Evolutionary conservation across 2,329 filamentous ascomycete genomes (phyloP).

Genomic region (Fusarium clavum): DNA sequence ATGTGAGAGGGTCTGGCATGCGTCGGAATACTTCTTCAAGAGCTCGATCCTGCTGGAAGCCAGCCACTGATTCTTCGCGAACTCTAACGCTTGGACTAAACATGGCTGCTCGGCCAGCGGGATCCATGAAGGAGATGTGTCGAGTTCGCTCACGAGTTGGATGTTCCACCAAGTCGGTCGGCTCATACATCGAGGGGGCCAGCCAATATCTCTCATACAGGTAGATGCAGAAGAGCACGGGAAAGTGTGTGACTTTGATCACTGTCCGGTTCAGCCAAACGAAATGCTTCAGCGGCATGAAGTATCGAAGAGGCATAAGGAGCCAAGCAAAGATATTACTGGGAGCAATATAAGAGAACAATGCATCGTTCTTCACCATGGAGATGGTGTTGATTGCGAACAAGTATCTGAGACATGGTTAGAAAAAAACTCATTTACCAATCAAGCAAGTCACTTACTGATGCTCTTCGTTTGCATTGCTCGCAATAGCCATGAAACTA

Average conservation of each 20-base stretch:
- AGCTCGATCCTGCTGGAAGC: constrained; percentile 88
- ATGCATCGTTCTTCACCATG: constrained; percentile 97
- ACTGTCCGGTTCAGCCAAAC: constrained; percentile 88
- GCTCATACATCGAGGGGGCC: constrained; percentile 80
- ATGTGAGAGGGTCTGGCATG: constrained; percentile 72
- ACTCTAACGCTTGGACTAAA: constrained; percentile 80
- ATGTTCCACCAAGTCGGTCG: constrained; percentile 86
- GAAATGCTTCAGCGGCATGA: constrained; percentile 83
- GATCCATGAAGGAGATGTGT: constrained; percentile 68
- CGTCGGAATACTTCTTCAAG: constrained; percentile 90
- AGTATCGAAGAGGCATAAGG: constrained; percentile 82
- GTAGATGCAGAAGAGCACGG: constrained; percentile 87
- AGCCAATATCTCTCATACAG: constrained; percentile 86
- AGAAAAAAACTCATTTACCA: background rate
- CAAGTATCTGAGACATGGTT: constrained; percentile 68
- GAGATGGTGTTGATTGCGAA: constrained; percentile 98
- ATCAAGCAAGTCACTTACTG: constrained; percentile 58
- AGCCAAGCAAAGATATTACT: constrained; percentile 93
- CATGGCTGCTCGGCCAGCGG: constrained; percentile 66
- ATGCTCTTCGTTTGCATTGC: constrained; percentile 93
- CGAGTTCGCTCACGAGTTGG: constrained; percentile 63
- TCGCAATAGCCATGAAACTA: constrained; percentile 94
- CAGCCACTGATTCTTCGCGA: constrained; percentile 87
- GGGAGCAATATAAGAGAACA: constrained; percentile 94
- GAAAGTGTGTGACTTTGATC: constrained; percentile 92